Evolutionary conservation across 2,329 filamentous ascomycete genomes (phyloP), one percentile per base, ranked within the genome.

Genomic region (Aspergillus alliaceus): DNA sequence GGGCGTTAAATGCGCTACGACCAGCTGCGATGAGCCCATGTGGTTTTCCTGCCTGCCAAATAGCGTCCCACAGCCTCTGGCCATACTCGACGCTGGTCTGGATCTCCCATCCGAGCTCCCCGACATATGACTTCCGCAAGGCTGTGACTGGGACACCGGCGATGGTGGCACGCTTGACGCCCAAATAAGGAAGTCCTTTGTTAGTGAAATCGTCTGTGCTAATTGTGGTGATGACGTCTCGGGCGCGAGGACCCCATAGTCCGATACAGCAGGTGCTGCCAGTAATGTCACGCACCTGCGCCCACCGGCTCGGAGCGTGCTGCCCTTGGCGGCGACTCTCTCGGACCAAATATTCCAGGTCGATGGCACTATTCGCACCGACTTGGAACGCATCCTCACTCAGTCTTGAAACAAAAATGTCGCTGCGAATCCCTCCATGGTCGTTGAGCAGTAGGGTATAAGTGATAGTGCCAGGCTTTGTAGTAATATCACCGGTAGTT

Each of bases 51-150:
- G 83, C 82, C 31, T 79, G 68, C 75, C 73, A 86, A 1, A 88
- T 69, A 0, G 75, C 74, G 59, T 87, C 84, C 86, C 86, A 88
- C 0, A 88, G 72, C 1, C 78, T 73, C 12, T 79, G 78, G 0
- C 85, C 85, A 39, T 82, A 79, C 25, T 87, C 85, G 0, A 85
- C 82, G 32, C 77, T 85, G 1, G 84, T 79, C 58, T 86, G 83
- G 20, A 88, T 79, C 65, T 88, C 85, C 84, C 84, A 88, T 1
- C 86, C 85, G 0, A 77, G 71, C 62, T 88, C 85, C 6, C 86
- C 85, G 4, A 88, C 82, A 51, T 83, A 85, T 0, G 85, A 87
- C 35, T 85, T 76, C 2, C 83, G 77, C 64, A 86, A 79, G 0
- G 77, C 78, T 0, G 76, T 81, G 2, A 86, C 83, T 0, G 86